These are phyloP conservation scores for Metschnikowia lunata DNA, from an alignment of 805 yeast species.

Conservation along the genomic window DNA sequence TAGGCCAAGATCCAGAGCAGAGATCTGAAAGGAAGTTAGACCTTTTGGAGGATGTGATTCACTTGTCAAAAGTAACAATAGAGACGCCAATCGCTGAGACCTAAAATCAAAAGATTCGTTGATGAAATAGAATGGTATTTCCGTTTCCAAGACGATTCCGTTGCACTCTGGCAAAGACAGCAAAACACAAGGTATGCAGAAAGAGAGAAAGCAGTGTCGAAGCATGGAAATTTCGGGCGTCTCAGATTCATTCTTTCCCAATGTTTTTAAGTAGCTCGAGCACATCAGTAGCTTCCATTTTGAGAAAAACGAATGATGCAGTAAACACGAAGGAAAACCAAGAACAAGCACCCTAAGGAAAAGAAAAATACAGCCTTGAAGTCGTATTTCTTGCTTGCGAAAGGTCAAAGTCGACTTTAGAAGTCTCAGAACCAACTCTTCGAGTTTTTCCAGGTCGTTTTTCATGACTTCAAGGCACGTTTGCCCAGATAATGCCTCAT, in stretches of 20 bases:
- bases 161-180: constrained; percentile 1
- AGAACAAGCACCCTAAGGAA: constrained; percentile 14
- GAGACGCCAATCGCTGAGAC: constrained; percentile 6
- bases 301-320: constrained; percentile 7
- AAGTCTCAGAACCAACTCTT: constrained; percentile 25
- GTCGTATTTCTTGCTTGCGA: constrained; percentile 14
- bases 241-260: neutral
- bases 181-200: constrained; percentile 7
- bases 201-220: constrained; percentile 8
- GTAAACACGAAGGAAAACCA: constrained; percentile 1
- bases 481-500: constrained; percentile 1
- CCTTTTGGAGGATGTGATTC: neutral
- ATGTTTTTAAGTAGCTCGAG: neutral
- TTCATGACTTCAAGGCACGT: constrained; percentile 13
- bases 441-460: constrained; percentile 21
- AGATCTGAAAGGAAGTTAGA: neutral
- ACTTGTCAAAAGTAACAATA: constrained; percentile 1
- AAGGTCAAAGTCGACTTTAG: constrained; percentile 20
- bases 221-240: neutral
- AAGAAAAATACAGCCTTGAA: constrained; percentile 13
- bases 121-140: constrained; percentile 6
- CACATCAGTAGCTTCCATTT: constrained; percentile 25
- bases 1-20: neutral
- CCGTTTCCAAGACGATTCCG: neutral
- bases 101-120: constrained; percentile 1